Evolutionary conservation across 495 filamentous ascomycete species (phyloP).

Genomic region (Penicillium atrosanguineum): DNA sequence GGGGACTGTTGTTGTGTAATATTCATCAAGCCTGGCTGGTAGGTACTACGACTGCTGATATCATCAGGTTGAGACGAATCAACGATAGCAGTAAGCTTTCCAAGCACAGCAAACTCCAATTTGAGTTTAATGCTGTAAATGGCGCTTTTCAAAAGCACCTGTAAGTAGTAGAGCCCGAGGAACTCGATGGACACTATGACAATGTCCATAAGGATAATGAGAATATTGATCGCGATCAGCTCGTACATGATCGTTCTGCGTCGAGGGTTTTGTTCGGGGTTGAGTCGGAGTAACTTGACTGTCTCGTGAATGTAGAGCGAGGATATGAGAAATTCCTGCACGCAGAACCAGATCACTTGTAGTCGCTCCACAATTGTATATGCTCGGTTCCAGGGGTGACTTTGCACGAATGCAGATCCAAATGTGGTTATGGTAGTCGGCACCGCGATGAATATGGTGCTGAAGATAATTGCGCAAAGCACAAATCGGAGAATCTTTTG

Average conservation of each 20-base stretch:
- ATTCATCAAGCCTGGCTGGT: too few species aligned
- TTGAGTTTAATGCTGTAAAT: conserved; percentile 54
- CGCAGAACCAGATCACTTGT: conserved; percentile 46
- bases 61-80: neutral
- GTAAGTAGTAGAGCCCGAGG: conserved; percentile 35
- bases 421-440: conserved; percentile 43
- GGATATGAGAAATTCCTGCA: conserved; percentile 50
- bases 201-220: conserved; percentile 41
- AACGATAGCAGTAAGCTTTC: conserved; percentile 6
- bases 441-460: conserved; percentile 36
- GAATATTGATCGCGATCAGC: conserved; percentile 41
- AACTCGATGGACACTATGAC: conserved; percentile 45
- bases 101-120: conserved; percentile 49
- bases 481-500: conserved; percentile 35
- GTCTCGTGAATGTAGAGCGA: conserved; percentile 45
- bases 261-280: conserved; percentile 18
- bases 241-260: conserved; percentile 33
- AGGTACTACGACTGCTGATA: neutral
- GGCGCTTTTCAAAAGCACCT: conserved; percentile 42
- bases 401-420: conserved; percentile 17
- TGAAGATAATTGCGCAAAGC: conserved; percentile 37
- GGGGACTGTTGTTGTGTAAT: too few species aligned
- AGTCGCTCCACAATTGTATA: conserved; percentile 46
- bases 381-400: conserved; percentile 35
- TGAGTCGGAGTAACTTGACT: conserved; percentile 26